Evolutionary conservation across 495 filamentous ascomycete species (phyloP).

Genomic region (Penicillium nucicola): DNA sequence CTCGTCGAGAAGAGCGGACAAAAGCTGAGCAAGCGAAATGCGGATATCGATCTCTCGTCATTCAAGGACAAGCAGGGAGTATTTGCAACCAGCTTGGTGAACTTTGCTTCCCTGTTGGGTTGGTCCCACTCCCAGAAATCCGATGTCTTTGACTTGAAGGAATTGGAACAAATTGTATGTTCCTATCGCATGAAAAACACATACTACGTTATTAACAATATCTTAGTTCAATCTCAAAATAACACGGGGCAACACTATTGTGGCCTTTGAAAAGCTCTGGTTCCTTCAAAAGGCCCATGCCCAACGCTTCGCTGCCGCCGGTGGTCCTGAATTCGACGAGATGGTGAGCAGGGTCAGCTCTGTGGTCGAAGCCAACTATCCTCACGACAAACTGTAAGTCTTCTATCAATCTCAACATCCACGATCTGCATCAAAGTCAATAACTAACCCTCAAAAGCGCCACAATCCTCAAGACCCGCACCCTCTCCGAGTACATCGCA

Average conservation of each 20-base stretch:
- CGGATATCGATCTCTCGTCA: conserved; percentile 63
- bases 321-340: conserved; percentile 40
- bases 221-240: conserved; percentile 75
- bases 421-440: not conserved
- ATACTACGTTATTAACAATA: conserved; percentile 10
- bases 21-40: conserved; percentile 87
- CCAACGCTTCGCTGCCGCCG: conserved; percentile 33
- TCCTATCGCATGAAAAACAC: not conserved
- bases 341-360: conserved; percentile 42
- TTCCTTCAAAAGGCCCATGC: conserved; percentile 77
- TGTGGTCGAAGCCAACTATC: conserved; percentile 28
- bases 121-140: conserved; percentile 69
- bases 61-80: conserved; percentile 65
- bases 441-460: conserved; percentile 16
- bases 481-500: conserved; percentile 38
- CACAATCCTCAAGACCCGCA: conserved; percentile 28
- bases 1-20: conserved; percentile 70
- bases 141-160: conserved; percentile 67
- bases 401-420: not conserved
- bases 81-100: conserved; percentile 71
- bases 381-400: conserved; percentile 30
- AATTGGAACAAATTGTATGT: conserved; percentile 65
- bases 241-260: conserved; percentile 84
- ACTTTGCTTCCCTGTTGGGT: conserved; percentile 81
- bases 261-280: conserved; percentile 74